Evolutionary conservation across 345 rosid genomes (phyloP).

Genomic region (Trapa incisa): DNA sequence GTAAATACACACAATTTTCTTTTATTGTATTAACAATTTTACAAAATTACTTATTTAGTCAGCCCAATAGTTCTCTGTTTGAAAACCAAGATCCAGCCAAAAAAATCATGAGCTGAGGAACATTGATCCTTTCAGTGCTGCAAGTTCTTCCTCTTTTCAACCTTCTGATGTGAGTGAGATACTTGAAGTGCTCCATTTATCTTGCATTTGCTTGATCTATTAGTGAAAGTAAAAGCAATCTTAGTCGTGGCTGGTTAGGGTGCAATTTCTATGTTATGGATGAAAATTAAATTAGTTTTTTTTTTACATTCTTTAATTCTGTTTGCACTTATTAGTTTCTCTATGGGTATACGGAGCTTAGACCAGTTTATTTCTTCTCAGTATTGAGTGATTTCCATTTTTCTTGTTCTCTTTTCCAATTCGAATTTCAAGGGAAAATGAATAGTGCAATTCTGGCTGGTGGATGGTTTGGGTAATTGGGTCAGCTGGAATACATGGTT

Average conservation of each 20-base stretch:
- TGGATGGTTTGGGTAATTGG: not conserved
- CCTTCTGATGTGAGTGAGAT: slow-evolving; percentile 2
- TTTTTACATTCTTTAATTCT: not conserved
- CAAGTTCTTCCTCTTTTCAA: slow-evolving; percentile 9
- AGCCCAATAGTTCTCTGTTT: slow-evolving; percentile 15
- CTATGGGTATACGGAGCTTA: not conserved
- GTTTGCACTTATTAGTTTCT: not conserved
- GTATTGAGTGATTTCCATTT: not conserved
- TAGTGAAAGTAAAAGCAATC: not conserved
- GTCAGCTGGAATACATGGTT: not conserved
- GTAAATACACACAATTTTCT: too few relatives aligned
- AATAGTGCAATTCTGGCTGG: not conserved
- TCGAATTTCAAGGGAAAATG: not conserved
- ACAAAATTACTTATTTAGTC: not conserved
- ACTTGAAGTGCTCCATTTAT: not conserved
- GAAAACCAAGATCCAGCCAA: slow-evolving; percentile 9
- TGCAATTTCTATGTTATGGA: not conserved
- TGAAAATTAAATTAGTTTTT: not conserved
- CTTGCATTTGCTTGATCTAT: not conserved
- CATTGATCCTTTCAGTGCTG: slow-evolving; percentile 8
- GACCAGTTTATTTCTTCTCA: not conserved
- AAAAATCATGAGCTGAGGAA: slow-evolving; percentile 9
- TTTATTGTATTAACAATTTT: too few relatives aligned
- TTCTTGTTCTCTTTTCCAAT: not conserved
- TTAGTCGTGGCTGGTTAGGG: not conserved